These are phyloP conservation scores for Suillus fuscotomentosus DNA, from an alignment of 768 basidiomycete species.

Conservation along the genomic window DNA sequence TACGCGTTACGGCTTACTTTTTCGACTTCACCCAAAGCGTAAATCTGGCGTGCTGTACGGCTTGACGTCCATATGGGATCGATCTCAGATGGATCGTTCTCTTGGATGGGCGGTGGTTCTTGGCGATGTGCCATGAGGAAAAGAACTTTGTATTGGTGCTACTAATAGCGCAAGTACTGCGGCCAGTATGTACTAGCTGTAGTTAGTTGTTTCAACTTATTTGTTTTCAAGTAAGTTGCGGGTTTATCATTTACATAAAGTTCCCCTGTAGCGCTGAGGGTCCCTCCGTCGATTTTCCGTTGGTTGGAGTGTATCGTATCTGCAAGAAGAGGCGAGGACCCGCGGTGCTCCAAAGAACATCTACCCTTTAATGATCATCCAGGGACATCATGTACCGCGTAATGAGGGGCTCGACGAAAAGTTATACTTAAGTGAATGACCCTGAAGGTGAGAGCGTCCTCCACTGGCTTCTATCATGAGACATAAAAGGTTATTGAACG, in stretches of 20 bases:
- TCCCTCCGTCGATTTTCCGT: neutral
- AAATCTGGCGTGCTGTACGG: conserved; percentile 78
- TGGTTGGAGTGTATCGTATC: neutral
- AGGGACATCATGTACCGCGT: neutral
- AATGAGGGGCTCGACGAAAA: neutral
- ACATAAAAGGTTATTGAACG: neutral
- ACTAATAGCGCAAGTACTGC: neutral
- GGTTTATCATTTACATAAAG: neutral
- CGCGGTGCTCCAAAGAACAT: neutral
- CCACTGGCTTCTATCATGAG: neutral
- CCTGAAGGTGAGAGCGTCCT: neutral
- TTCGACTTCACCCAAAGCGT: conserved; percentile 76
- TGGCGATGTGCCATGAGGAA: neutral
- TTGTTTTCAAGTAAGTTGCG: neutral
- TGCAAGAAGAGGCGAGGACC: conserved; percentile 2
- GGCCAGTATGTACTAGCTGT: no score
- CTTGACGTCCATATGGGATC: conserved; percentile 84
- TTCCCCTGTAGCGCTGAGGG: neutral
- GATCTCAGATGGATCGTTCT: conserved; percentile 38
- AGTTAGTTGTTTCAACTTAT: no score
- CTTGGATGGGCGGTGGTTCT: conserved; percentile 1
- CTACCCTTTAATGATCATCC: neutral
- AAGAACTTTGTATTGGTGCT: neutral
- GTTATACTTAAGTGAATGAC: neutral
- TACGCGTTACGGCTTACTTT: conserved; percentile 44